Evolutionary conservation across 1,284 basidiomycete species (phyloP).

Genomic region (Spongispora temasekensis): DNA sequence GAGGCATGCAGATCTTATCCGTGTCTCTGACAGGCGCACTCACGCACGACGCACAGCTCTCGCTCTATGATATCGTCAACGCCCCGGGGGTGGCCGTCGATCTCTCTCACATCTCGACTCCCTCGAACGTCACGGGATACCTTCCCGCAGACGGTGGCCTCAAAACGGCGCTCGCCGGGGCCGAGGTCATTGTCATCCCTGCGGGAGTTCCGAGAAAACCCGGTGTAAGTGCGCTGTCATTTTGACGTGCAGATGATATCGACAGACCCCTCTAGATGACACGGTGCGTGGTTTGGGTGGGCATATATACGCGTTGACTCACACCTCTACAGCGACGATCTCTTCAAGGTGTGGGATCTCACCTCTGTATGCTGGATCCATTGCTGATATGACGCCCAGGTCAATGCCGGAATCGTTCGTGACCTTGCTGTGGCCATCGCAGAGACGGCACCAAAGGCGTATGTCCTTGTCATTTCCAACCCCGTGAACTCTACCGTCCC

Average conservation of each 20-base stretch:
- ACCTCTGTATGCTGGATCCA: background rate
- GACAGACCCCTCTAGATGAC: slow-evolving; percentile 57
- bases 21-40: background rate
- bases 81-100: slow-evolving; percentile 96
- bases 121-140: slow-evolving; percentile 78
- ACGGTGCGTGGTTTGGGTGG: slow-evolving; percentile 49
- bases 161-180: slow-evolving; percentile 80
- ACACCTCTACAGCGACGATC: slow-evolving; percentile 68
- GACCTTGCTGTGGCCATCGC: slow-evolving; percentile 92
- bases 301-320: slow-evolving; percentile 13
- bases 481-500: slow-evolving; percentile 98
- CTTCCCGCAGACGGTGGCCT: slow-evolving; percentile 78
- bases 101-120: slow-evolving; percentile 86
- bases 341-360: slow-evolving; percentile 75
- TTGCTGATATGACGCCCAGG: slow-evolving; percentile 47
- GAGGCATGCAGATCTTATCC: slow-evolving; percentile 46
- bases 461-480: slow-evolving; percentile 94
- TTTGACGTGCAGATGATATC: slow-evolving; percentile 6
- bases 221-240: slow-evolving; percentile 58
- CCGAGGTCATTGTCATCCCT: slow-evolving; percentile 93
- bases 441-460: slow-evolving; percentile 84
- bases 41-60: slow-evolving; percentile 52
- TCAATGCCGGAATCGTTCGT: slow-evolving; percentile 96
- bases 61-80: slow-evolving; percentile 95
- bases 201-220: slow-evolving; percentile 98